Percentiles rank a stretch among this genome's conserved stretches.
Conservation (phyloP, 2,329 filamentous ascomycete genomes). For the Cladosporium austrohemisphaericum region DNA sequence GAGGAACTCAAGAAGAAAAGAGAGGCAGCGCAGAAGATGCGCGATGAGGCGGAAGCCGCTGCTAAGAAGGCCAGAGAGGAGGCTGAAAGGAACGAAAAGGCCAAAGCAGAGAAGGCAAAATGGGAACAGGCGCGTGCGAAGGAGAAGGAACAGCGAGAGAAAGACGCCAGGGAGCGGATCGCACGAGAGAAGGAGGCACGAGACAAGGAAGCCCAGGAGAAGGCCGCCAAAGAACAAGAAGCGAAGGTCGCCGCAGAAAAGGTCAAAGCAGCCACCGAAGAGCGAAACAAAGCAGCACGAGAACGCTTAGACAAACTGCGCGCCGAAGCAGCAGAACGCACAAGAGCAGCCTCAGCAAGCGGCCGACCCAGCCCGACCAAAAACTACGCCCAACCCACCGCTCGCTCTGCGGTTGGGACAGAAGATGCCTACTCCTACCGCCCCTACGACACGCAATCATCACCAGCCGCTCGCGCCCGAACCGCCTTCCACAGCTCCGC, state of each 20-base stretch:
- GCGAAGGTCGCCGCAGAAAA: slow-evolving; percentile 32
- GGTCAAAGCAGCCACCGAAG: slow-evolving; percentile 40
- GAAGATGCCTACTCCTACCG: slow-evolving; percentile 53
- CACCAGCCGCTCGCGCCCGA: slow-evolving; percentile 57
- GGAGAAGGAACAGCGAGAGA: slow-evolving; percentile 47
- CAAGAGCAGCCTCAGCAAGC: slow-evolving; percentile 20
- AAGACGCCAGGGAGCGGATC: slow-evolving; percentile 45
- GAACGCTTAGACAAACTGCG: slow-evolving; percentile 26
- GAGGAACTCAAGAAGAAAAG: slow-evolving; percentile 58
- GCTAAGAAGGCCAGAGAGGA: slow-evolving; percentile 45
- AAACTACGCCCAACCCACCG: slow-evolving; percentile 47
- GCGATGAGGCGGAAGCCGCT: slow-evolving; percentile 35
- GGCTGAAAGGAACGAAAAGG: slow-evolving; percentile 42
- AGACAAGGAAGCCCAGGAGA: slow-evolving; percentile 40
- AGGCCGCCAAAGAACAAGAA: slow-evolving; percentile 37
- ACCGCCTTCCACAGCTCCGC: slow-evolving; percentile 33
- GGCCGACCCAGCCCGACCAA: slow-evolving; percentile 34
- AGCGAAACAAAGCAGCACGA: slow-evolving; percentile 28
- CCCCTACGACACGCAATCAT: slow-evolving; percentile 30
- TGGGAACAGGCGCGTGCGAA: slow-evolving; percentile 49
- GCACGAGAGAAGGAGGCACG: slow-evolving; percentile 35
- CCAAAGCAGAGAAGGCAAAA: slow-evolving; percentile 48
- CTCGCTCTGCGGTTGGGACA: slow-evolving; percentile 57
- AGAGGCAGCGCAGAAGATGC: slow-evolving; percentile 53
- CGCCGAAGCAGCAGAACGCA: slow-evolving; percentile 20